Evolutionary conservation across 345 rosid genomes (phyloP), one percentile per base, ranked within the genome.

Genomic region (Salix exigua): DNA sequence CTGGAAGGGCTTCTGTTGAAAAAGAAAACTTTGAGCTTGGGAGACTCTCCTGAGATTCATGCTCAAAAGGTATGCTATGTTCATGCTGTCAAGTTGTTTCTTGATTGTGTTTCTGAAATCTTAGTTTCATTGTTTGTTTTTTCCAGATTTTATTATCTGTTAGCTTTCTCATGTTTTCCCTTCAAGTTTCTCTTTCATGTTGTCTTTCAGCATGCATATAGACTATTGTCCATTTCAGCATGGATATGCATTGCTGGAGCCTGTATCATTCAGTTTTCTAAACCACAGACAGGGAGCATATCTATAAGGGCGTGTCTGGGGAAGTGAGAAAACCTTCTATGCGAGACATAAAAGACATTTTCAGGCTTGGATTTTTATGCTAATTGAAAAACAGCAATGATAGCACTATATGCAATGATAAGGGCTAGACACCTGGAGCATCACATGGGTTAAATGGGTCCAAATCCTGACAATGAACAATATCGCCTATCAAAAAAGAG

Each of bases 1-100:
- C 66, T 95, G 85, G 98, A 95, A 85, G 91, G 91, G 79, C 91
- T 91, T 87, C 81, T 90, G 69, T 76, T 89, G 79, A 89, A 81
- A 85, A 91, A 93, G 91, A 91, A 89, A 78, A 75, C 68, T 82
- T 76, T 89, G 42, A 88, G 76, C 87, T 86, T 82, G 82, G 98
- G 98, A 67, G 99, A 95, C 77, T 88, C 98, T 75, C 86, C 90
- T 28, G 98, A 95, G 84, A 66, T 91, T 81, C 99, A 91, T 91
- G 96, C 97, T 73, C 98, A 88, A 82, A 93, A 93, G 93, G 99
- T 95, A 75, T 74, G 71, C 40, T n/a, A 48, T 38, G 4, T 64
- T 48, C 44, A 61, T 26, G 46, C 61, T 61, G 50, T 69, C 66
- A 18, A 60, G 58, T 73, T 76, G 67, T 61, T 33, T 65, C 42